These are phyloP conservation scores for Nemania sp. DNA, from an alignment of 2,329 filamentous ascomycete genomes.

Conservation along the genomic window DNA sequence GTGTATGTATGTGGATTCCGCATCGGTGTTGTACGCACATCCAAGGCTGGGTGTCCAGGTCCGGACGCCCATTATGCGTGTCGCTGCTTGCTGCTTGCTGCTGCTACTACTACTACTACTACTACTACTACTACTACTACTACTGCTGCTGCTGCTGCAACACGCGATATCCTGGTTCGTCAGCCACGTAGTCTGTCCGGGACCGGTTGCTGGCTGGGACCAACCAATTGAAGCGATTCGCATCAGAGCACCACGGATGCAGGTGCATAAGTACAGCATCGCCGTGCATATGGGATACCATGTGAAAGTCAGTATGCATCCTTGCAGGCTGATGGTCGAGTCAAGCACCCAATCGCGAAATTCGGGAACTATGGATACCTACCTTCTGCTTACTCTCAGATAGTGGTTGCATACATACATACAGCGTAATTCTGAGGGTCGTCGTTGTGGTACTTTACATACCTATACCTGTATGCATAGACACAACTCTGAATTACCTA, in stretches of 20 bases:
- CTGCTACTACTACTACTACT: too few species aligned
- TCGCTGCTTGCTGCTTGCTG: background rate
- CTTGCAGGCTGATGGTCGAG: slow-evolving; percentile 12
- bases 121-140: too few species aligned
- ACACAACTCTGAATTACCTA: background rate
- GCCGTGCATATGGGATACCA: background rate
- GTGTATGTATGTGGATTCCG: background rate
- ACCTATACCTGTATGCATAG: too few species aligned
- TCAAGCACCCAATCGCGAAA: slow-evolving; percentile 6
- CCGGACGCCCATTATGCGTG: slow-evolving; percentile 5
- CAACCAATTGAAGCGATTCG: background rate
- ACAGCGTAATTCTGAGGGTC: background rate
- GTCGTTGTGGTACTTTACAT: background rate
- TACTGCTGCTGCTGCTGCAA: background rate
- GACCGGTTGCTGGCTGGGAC: background rate
- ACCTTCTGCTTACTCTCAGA: slow-evolving; percentile 15
- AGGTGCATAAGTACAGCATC: background rate
- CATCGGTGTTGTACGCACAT: background rate
- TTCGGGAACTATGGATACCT: too few species aligned
- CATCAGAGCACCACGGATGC: slow-evolving; percentile 9
- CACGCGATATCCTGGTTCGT: slow-evolving; percentile 19
- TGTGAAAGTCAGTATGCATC: slow-evolving; percentile 4
- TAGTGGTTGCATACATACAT: background rate
- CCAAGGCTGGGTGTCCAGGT: background rate
- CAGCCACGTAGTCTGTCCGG: slow-evolving; percentile 18